These are phyloP conservation scores for Echium plantagineum DNA, from an alignment of 257 asterid species.

Conservation along the genomic window DNA sequence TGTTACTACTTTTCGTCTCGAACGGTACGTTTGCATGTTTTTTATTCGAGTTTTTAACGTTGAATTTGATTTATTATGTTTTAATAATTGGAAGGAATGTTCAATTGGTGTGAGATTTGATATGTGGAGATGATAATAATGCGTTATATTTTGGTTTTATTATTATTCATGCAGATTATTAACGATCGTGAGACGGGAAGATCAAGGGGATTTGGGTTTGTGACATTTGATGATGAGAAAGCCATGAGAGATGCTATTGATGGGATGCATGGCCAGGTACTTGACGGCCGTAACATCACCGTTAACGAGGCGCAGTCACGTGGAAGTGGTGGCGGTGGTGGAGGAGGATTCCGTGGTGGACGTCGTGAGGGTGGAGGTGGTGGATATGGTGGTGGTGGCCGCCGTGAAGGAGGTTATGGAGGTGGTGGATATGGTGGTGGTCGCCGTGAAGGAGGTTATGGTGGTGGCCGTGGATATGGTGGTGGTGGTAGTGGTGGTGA, in stretches of 20 bases:
- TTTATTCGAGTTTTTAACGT: constrained; percentile 9
- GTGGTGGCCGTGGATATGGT: neutral
- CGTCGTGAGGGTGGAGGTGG: constrained; percentile 22
- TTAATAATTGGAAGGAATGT: neutral
- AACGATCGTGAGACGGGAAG: constrained; percentile 42
- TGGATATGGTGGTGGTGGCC: constrained; percentile 10
- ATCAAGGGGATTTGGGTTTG: constrained; percentile 12
- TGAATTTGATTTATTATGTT: constrained; percentile 17
- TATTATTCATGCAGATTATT: constrained; percentile 11
- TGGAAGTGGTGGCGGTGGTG: constrained; percentile 20
- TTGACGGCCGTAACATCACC: constrained; percentile 8
- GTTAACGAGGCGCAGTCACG: constrained; percentile 13
- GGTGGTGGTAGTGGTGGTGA: neutral
- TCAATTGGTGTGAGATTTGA: neutral
- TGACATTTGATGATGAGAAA: constrained; percentile 8
- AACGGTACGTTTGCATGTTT: constrained; percentile 22
- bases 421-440: neutral
- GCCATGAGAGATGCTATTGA: constrained; percentile 12
- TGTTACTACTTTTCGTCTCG: constrained; percentile 12
- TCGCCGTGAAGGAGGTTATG: neutral
- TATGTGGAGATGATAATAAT: neutral
- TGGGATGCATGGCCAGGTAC: constrained; percentile 10
- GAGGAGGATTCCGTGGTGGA: constrained; percentile 16
- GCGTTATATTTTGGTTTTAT: neutral
- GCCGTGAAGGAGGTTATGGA: neutral